A percentile compares a stretch with the other conserved stretches of the same genome.
These are phyloP conservation scores for Chondrus crispus DNA, from an alignment of 23 red algal genomes.

Conservation along the genomic window DNA sequence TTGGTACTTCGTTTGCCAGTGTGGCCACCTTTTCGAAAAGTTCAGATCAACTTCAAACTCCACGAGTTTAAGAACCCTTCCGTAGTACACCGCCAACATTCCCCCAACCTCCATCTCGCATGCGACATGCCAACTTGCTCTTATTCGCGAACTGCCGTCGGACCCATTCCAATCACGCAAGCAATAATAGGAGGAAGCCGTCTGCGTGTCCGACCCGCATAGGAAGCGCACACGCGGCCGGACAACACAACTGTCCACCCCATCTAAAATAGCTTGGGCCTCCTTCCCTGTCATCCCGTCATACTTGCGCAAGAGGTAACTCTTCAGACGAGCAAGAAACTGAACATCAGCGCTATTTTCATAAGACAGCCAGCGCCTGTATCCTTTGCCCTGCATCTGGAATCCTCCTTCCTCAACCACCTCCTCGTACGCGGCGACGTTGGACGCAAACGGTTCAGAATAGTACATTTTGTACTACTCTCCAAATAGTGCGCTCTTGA, in stretches of 20 bases:
- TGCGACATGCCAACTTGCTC: not conserved
- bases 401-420: not conserved
- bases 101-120: not conserved
- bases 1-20: not conserved
- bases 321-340: not conserved
- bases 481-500: not conserved
- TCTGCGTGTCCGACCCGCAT: not conserved
- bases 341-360: not conserved
- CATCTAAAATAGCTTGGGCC: not conserved
- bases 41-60: not conserved
- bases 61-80: not conserved
- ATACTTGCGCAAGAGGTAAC: not conserved
- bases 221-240: not conserved
- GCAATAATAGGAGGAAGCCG: not conserved
- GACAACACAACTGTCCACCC: not conserved
- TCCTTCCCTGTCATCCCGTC: not conserved
- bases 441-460: not conserved
- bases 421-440: too few species aligned
- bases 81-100: not conserved
- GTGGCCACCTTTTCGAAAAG: not conserved
- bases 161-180: not conserved
- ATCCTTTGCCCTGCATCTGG: not conserved
- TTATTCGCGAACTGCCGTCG: not conserved
- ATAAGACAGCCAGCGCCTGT: not conserved
- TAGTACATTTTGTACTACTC: not conserved